These are phyloP conservation scores for Mycena albidolilacea DNA, from an alignment of 768 basidiomycete genomes.

Conservation along the genomic window DNA sequence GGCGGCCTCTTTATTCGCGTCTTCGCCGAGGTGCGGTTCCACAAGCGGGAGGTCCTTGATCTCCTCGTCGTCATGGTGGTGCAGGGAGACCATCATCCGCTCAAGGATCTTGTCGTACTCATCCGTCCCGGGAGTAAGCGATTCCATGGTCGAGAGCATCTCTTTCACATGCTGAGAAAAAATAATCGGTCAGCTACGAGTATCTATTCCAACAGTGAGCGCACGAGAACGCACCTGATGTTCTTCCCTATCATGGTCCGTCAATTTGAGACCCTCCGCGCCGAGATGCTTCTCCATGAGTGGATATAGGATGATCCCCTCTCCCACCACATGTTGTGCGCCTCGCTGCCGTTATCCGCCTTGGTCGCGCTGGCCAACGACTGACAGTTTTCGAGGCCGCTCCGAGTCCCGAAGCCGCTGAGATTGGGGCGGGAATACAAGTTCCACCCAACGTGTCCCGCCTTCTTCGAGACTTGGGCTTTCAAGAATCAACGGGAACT, in stretches of 20 bases:
- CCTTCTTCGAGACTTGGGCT: no score
- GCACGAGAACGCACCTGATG: slow-evolving; percentile 59
- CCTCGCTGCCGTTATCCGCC: no score
- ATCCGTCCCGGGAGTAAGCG: slow-evolving; percentile 55
- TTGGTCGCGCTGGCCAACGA: no score
- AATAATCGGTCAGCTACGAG: background rate
- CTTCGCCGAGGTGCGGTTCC: slow-evolving; percentile 61
- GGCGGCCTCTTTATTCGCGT: slow-evolving; percentile 62
- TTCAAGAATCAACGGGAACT: no score
- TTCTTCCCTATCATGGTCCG: slow-evolving; percentile 69
- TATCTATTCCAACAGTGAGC: background rate
- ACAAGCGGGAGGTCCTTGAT: slow-evolving; percentile 68
- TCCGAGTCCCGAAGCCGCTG: no score
- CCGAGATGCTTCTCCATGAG: slow-evolving; percentile 73
- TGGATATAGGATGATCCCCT: slow-evolving; percentile 77
- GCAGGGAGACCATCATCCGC: slow-evolving; percentile 63
- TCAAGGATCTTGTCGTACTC: slow-evolving; percentile 62
- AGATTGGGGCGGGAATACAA: no score
- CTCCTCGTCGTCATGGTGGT: slow-evolving; percentile 70
- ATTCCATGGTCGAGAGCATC: slow-evolving; percentile 63
- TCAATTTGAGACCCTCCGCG: slow-evolving; percentile 62
- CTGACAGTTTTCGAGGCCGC: no score
- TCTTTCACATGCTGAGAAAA: slow-evolving; percentile 50
- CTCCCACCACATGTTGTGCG: slow-evolving; percentile 64
- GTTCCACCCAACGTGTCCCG: no score